phyloP scores from a whole-genome alignment of 2,329 filamentous ascomycete species.

The Colletotrichum eleusines region DNA sequence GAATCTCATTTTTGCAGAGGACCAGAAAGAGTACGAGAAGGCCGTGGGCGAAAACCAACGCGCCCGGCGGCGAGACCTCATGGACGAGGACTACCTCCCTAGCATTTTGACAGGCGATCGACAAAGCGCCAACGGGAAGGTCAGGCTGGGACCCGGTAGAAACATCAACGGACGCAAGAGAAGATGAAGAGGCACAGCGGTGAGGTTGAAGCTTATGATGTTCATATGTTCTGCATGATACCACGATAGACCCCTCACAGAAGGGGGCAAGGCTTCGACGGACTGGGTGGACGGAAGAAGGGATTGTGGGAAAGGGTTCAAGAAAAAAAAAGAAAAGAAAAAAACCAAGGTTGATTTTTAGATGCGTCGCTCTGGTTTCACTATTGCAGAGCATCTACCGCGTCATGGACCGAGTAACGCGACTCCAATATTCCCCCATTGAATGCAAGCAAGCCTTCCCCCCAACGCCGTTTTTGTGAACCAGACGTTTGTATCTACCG shows the following conservation, averaged over 20 bases:
- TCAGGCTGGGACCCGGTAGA: conserved; percentile 86
- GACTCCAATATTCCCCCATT: conserved; percentile 34
- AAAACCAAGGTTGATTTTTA: conserved; percentile 28
- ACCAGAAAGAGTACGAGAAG: conserved; percentile 91
- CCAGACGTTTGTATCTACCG: conserved; percentile 16
- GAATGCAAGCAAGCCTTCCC: conserved; percentile 38
- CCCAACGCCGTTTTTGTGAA: conserved; percentile 38
- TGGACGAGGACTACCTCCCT: conserved; percentile 96
- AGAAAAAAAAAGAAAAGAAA: conserved; percentile 21
- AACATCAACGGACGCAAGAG: conserved; percentile 73
- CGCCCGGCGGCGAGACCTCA: conserved; percentile 80
- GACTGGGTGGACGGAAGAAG: not conserved
- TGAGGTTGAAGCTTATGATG: conserved; percentile 15
- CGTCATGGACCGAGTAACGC: conserved; percentile 28
- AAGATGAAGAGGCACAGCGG: conserved; percentile 9
- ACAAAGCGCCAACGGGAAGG: conserved; percentile 70
- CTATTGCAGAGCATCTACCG: conserved; percentile 28
- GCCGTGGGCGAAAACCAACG: conserved; percentile 74
- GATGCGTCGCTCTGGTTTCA: conserved; percentile 20
- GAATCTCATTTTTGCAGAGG: conserved; percentile 87
- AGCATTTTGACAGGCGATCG: conserved; percentile 86
- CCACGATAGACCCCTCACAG: conserved; percentile 37
- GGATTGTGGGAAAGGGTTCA: conserved; percentile 31
- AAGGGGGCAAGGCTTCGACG: conserved; percentile 2
- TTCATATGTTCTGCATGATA: conserved; percentile 42